These are phyloP conservation scores for Jaminaea rosea DNA, from an alignment of 1,284 basidiomycete species.

Conservation along the genomic window DNA sequence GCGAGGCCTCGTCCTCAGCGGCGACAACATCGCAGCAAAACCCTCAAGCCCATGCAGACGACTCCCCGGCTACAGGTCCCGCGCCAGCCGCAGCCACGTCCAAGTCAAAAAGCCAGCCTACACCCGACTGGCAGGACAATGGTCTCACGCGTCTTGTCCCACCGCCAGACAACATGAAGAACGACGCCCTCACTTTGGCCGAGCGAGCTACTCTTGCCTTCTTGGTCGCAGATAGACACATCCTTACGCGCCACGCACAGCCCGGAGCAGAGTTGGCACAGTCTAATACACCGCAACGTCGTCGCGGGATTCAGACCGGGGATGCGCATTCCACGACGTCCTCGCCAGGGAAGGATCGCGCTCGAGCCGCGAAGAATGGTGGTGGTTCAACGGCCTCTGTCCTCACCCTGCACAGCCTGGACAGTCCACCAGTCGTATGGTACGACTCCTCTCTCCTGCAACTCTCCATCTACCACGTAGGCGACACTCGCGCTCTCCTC, in stretches of 20 bases:
- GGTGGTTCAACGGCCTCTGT: slow-evolving; percentile 82
- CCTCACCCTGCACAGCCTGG: slow-evolving; percentile 73
- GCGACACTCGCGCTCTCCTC: slow-evolving; percentile 74
- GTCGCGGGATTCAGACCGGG: not conserved
- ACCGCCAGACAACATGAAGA: slow-evolving; percentile 22
- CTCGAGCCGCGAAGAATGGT: slow-evolving; percentile 2
- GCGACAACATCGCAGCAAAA: not conserved
- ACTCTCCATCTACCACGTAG: slow-evolving; percentile 77
- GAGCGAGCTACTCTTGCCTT: slow-evolving; percentile 43
- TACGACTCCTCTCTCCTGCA: slow-evolving; percentile 43
- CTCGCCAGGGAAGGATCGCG: no score
- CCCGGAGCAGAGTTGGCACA: not conserved
- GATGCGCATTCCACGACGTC: no score
- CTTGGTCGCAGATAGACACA: slow-evolving; percentile 37
- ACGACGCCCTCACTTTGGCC: slow-evolving; percentile 28
- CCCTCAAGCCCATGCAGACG: not conserved
- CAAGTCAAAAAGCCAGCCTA: not conserved
- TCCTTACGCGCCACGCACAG: slow-evolving; percentile 28
- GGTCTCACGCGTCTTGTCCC: slow-evolving; percentile 8
- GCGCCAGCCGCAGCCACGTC: not conserved
- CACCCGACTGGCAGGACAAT: not conserved
- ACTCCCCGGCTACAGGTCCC: not conserved
- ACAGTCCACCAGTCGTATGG: slow-evolving; percentile 55
- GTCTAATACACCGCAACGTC: not conserved
- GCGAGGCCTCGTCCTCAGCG: not conserved